Base-by-base conservation (phyloP, 106 monocot species). In the Hemerocallis citrina region DNA sequence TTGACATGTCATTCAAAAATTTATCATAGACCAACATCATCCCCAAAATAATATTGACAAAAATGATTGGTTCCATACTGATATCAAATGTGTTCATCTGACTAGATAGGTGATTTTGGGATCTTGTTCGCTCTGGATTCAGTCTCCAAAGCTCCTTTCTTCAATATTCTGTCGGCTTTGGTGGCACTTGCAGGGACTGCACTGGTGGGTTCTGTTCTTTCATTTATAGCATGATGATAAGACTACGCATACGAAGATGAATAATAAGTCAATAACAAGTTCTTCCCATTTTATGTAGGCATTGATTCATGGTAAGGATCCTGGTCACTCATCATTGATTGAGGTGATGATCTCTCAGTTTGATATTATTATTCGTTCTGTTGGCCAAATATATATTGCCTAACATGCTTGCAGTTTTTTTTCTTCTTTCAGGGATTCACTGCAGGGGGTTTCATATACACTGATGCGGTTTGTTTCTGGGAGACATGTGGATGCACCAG, bases 401-500 rank as follows among this genome's bases (percentile, higher is more conserved):
- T n/a, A n/a, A n/a, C 6, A 17, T 22, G 15, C 19, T 28, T 4
- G 7, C 34, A 16, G 20, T 8, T 41, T 48, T 21, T n/a, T 4
- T 12, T n/a, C n/a, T 59, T 8, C n/a, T n/a, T n/a, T 0, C 13
- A 0, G 5, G n/a, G n/a, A n/a, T 93, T 93, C 49, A 93, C 88
- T 1, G 92, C 92, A 9, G 92, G 88, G 31, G 92, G 92, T 23
- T 93, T 93, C 76, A 84, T 93, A 16, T 93, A 93, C n/a, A n/a
- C n/a, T n/a, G n/a, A n/a, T n/a, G n/a, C n/a, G n/a, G n/a, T n/a
- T n/a, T n/a, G n/a, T n/a, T n/a, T n/a, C n/a, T n/a, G n/a, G n/a
- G n/a, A n/a, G n/a, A n/a, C n/a, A n/a, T n/a, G n/a, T n/a, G n/a
- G n/a, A n/a, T n/a, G n/a, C n/a, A n/a, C n/a, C n/a, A n/a, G n/a